Evolutionary conservation across 2,329 filamentous ascomycete genomes (phyloP), one percentile per base, ranked within the genome.

Genomic region (Colletotrichum camelliae): DNA sequence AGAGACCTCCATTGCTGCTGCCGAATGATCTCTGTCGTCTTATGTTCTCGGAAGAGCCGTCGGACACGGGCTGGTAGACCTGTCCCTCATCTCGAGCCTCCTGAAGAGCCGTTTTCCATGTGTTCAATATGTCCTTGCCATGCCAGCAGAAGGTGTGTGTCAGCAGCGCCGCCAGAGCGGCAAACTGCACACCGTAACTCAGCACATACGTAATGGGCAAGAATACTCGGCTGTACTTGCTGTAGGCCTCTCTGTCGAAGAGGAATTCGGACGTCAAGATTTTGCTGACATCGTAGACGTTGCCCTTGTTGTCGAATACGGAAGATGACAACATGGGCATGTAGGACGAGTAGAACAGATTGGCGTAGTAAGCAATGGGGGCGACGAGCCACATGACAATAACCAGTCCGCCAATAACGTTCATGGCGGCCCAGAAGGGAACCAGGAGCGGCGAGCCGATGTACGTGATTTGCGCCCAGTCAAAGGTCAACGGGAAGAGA

Each of bases 401-500:
- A 4, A 95, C 91, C 66, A 97, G 87, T 7, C 95, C 95, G 74
- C 93, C 94, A 33, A 97, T 91, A 48, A 97, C 95, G 80, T 97
- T 97, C 85, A 96, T 91, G 10, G 95, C 93, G 55, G 95, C 94
- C 95, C 95, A 96, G 83, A 96, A 97, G 0, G 95, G 95, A 0
- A 95, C 95, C 18, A 97, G 89, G 8, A 97, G 87, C 0, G 94
- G 95, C 5, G 95, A 97, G 18, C 95, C 95, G 79, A 97, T 97
- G 81, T 96, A 93, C 1, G 95, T 95, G 77, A 98, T 93, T 81
- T 98, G 95, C 1, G 94, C 94, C 95, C 95, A 98, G 85, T 98
- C 95, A 81, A 98, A 97, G 0, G 95, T 97, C 80, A 98, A 82
- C 0, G 95, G 95, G 77, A 97, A 95, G 39, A 98, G 86, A 1